These are phyloP conservation scores for Pinus taeda DNA, from an alignment of 75 land plant genomes.

Conservation along the genomic window DNA sequence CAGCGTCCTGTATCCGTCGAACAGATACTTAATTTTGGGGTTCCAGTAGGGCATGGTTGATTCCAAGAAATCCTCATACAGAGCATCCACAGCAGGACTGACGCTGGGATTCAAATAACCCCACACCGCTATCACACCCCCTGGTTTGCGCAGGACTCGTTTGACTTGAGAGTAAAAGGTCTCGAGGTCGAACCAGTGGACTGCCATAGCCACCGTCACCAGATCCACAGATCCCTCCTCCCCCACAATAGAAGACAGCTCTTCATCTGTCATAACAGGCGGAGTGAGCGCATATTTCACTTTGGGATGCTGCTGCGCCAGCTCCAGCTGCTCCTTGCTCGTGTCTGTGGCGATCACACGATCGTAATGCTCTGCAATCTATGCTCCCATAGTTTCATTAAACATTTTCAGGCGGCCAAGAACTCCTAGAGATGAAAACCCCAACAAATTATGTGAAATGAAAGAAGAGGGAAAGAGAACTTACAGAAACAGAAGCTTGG, in stretches of 20 bases:
- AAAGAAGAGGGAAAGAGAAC: neutral
- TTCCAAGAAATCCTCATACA: neutral
- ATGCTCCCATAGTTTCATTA: neutral
- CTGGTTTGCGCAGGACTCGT: slow-evolving; percentile 19
- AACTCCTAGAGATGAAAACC: too few species aligned
- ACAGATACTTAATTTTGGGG: slow-evolving; percentile 9
- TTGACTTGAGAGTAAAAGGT: slow-evolving; percentile 28
- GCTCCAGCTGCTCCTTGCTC: slow-evolving; percentile 20
- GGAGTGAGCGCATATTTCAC: slow-evolving; percentile 14
- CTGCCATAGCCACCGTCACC: slow-evolving; percentile 30
- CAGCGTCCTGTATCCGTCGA: slow-evolving; percentile 18
- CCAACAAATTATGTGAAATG: neutral
- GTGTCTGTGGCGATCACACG: slow-evolving; percentile 33
- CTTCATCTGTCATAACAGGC: neutral
- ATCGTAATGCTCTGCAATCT: slow-evolving; percentile 32
- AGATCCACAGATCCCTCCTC: slow-evolving; percentile 26
- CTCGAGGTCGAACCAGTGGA: slow-evolving; percentile 42
- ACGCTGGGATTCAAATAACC: slow-evolving; percentile 15
- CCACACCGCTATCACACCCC: slow-evolving; percentile 14
- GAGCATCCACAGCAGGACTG: slow-evolving; percentile 14
- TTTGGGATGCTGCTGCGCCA: slow-evolving; percentile 14
- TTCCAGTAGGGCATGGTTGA: slow-evolving; percentile 20
- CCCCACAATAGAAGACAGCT: slow-evolving; percentile 6
- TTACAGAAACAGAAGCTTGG: slow-evolving; percentile 45
- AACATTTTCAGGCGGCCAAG: too few species aligned